Evolutionary conservation across 495 filamentous ascomycete species (phyloP).

Genomic region (Bombardia bombarda): DNA sequence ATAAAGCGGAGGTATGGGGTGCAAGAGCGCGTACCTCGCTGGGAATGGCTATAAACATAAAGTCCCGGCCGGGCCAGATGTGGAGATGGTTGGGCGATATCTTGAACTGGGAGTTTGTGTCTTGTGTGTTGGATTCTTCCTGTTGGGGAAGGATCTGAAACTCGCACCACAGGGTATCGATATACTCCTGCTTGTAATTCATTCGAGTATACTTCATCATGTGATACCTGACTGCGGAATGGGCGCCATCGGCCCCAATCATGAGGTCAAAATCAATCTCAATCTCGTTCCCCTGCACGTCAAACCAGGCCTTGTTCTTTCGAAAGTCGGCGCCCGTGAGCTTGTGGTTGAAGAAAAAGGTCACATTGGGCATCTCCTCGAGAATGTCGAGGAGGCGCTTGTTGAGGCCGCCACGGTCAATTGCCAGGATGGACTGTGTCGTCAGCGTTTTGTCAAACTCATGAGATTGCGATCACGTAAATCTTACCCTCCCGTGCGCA

Average conservation of each 20-base stretch:
- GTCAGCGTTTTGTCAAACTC: constrained; percentile 1
- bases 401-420: constrained; percentile 77
- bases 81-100: constrained; percentile 90
- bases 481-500: constrained; percentile 69
- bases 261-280: constrained; percentile 82
- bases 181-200: constrained; percentile 89
- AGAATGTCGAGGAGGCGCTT: constrained; percentile 79
- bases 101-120: constrained; percentile 51
- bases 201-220: constrained; percentile 89
- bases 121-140: too few species aligned
- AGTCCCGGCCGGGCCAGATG: constrained; percentile 88
- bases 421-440: constrained; percentile 38
- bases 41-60: constrained; percentile 98
- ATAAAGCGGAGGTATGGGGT: too few species aligned
- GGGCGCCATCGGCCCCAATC: constrained; percentile 93
- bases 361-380: constrained; percentile 76
- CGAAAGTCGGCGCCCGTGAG: constrained; percentile 80
- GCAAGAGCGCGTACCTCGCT: constrained; percentile 45
- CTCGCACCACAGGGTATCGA: constrained; percentile 96
- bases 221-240: constrained; percentile 81
- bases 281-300: constrained; percentile 44
- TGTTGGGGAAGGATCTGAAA: constrained; percentile 59
- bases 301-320: constrained; percentile 78
- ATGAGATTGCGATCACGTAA: background rate
- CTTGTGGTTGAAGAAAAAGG: constrained; percentile 85